phyloP scores from a whole-genome alignment of 345 rosid genomes.

The Brassica juncea region DNA sequence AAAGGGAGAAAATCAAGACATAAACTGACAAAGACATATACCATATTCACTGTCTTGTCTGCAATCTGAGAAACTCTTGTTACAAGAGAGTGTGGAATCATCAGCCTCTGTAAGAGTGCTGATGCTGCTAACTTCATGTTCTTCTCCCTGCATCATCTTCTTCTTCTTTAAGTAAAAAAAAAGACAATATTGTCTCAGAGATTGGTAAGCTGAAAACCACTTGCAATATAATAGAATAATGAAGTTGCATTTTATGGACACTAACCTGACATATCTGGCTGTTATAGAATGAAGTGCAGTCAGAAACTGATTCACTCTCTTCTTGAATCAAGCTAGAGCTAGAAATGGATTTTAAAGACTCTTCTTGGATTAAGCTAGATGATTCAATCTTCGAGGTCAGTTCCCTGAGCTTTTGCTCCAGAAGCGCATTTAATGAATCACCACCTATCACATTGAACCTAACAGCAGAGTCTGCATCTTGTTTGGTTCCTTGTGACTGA shows the following conservation, averaged over 20 bases:
- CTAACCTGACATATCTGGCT: conserved; percentile 63
- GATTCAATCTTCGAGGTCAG: conserved; percentile 59
- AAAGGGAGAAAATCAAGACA: not conserved
- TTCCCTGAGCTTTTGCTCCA: conserved; percentile 87
- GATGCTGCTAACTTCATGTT: conserved; percentile 49
- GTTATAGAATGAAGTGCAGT: conserved; percentile 43
- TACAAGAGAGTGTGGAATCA: conserved; percentile 40
- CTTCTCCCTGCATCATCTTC: conserved; percentile 38
- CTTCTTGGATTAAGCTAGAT: conserved; percentile 53
- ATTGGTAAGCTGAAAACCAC: not conserved
- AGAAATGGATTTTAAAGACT: conserved; percentile 43
- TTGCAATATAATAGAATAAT: not conserved
- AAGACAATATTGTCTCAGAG: conserved; percentile 11
- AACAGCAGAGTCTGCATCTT: conserved; percentile 48
- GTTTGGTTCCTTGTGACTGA: conserved; percentile 38
- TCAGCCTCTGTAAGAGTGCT: conserved; percentile 41
- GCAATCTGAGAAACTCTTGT: conserved; percentile 44
- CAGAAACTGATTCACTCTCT: conserved; percentile 44
- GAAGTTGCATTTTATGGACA: conserved; percentile 21
- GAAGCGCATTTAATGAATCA: conserved; percentile 77
- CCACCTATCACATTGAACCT: conserved; percentile 68
- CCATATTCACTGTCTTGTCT: conserved; percentile 32
- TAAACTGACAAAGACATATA: conserved; percentile 11
- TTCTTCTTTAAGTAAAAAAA: conserved; percentile 10
- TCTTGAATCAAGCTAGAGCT: conserved; percentile 52